Base-by-base conservation (phyloP, 345 rosid species). In the Sonneratia alba region DNA sequence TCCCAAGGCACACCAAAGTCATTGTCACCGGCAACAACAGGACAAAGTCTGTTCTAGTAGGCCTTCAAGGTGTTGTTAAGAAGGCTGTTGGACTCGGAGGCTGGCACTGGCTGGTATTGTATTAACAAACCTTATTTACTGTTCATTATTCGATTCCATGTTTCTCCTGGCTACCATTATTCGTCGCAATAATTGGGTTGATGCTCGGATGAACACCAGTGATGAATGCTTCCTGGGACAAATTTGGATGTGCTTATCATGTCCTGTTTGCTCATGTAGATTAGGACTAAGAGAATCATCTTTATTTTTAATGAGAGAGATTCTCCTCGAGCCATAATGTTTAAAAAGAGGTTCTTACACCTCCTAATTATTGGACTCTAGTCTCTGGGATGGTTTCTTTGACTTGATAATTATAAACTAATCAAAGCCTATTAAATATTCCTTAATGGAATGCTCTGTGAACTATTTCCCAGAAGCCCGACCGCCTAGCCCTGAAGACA, bases 81-180 rank as follows among this genome's bases (percentile, higher is more conserved):
- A 87, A 87, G 77, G 91, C 89, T 66, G 88, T 87, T 36, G 91
- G 91, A 22, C 89, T 87, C 38, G 91, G 91, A 16, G 91, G 91
- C 71, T 87, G 91, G 91, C 91, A 87, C 77, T 87, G 91, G 91
- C 89, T 87, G 89, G 91, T 87, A 85, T 47, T 37, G 32, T 22
- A 42, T 67, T 74, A 40, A 22, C 16, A 34, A 67, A 61, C 45
- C 49, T 57, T 22, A 21, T 4, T 11, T 9, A 24, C 27, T n/a
- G 63, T 57, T 24, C 27, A 1, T 47, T 48, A 15, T 48, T 48
- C 53, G 53, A 48, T 48, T 1, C 53, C 14, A 48, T 48, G 53
- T 10, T 48, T 3, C 18, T 10, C 53, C 32, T 27, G 14, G 62
- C 7, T 10, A 14, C 14, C 14, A 21, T 59, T 59, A 5, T 9